Evolutionary conservation across 345 rosid species (phyloP).

Genomic region (Rubroshorea leprosula): DNA sequence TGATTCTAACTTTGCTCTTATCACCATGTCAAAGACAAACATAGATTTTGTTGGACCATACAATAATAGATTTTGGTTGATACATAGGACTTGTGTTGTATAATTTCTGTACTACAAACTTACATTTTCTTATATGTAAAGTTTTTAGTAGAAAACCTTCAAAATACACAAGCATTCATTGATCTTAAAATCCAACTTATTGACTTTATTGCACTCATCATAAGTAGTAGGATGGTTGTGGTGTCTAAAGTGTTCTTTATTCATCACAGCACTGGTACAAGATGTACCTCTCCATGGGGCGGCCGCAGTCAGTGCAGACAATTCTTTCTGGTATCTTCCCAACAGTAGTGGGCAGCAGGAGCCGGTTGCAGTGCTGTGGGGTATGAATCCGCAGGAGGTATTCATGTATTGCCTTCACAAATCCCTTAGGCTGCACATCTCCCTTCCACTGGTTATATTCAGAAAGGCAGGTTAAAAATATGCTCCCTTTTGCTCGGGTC

Average conservation of each 20-base stretch:
- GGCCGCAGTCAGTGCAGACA: slow-evolving; percentile 52
- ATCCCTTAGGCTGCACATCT: slow-evolving; percentile 27
- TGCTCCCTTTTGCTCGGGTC: slow-evolving; percentile 41
- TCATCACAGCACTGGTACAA: slow-evolving; percentile 53
- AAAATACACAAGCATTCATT: neutral
- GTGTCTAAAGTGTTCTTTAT: neutral
- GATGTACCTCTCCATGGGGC: slow-evolving; percentile 52
- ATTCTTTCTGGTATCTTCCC: slow-evolving; percentile 47
- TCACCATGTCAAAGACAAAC: too few species aligned
- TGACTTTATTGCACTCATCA: neutral
- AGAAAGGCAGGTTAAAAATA: slow-evolving; percentile 27
- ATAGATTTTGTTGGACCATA: too few species aligned
- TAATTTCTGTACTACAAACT: neutral
- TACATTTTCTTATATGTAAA: neutral
- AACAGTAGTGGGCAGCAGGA: slow-evolving; percentile 46
- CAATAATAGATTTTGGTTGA: neutral
- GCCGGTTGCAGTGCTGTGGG: slow-evolving; percentile 52
- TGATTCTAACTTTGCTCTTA: too few species aligned
- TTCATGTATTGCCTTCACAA: slow-evolving; percentile 40
- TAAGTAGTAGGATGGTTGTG: neutral
- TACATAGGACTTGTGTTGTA: too few species aligned
- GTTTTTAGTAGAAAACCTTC: neutral
- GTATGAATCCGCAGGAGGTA: slow-evolving; percentile 34
- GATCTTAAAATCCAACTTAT: too few species aligned
- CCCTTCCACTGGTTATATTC: slow-evolving; percentile 37